Base-by-base conservation (phyloP, 768 basidiomycete genomes). In the Psilocybe cubensis region DNA sequence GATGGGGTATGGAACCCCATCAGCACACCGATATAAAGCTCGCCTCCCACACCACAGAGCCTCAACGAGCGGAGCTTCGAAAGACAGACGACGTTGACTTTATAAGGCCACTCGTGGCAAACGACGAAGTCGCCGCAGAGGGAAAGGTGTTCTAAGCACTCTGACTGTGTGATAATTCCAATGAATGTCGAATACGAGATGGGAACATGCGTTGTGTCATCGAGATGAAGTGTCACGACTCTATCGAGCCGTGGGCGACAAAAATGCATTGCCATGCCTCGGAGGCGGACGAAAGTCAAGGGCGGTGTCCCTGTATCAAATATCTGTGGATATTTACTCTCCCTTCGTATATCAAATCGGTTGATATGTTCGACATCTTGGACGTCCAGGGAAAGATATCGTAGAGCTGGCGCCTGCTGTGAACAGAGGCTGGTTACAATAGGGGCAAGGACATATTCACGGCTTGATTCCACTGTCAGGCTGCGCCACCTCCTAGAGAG, bases 161-260 rank as follows among this genome's bases (percentile, higher is more conserved):
- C 66, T 5, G 76, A 70, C 0, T 70, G 60, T 4, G 70, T 72
- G 17, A 80, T n/a, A n/a, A 79, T 59, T 4, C 63, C 58, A 14
- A 64, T 61, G 52, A 82, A 75, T 2, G 68, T 66, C 10, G 62
- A 54, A 60, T 75, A 78, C 4, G 61, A 62, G 5, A 81, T 65
- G 20, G 77, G 72, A 3, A 78, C 46, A 1, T 65, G 45, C 11
- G 64, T 68, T 1, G 74, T 79, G 47, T 80, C 74, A 48, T 81
- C 79, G 35, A 83, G 71, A 54, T 81, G 78, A n/a, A 83, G 72
- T 0, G 72, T 77, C 21, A 70, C 74, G 4, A 80, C 62, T 6
- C 55, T 56, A 1, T 65, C 27, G 17, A 80, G 64, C 12, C 70
- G 73, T 4, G 79, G 78, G 2, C 67, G 71, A 54, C 78, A 75